A percentile compares a stretch with the other conserved stretches of the same genome.
Evolutionary conservation across 75 land plant species (phyloP).

Genomic region (Larix kaempferi): DNA sequence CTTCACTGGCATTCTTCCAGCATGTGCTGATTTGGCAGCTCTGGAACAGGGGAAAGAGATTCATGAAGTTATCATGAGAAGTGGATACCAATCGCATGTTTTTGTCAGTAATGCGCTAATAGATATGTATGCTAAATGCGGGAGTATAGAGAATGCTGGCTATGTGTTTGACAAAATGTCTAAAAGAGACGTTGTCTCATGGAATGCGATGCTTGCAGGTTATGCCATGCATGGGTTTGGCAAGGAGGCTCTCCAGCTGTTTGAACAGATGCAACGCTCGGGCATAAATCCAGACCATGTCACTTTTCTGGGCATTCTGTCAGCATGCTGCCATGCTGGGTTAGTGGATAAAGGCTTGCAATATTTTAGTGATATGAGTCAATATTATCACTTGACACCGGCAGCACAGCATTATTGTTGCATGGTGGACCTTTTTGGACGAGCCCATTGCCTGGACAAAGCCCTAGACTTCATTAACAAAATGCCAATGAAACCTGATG

Average conservation of each 20-base stretch:
- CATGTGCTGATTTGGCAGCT: constrained; percentile 7
- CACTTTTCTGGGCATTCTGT: constrained; percentile 18
- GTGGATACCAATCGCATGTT: constrained; percentile 7
- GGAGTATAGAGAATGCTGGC: constrained; percentile 14
- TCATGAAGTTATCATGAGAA: constrained; percentile 10
- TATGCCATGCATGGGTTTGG: constrained; percentile 19
- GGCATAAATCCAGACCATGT: constrained; percentile 26
- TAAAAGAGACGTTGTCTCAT: constrained; percentile 6
- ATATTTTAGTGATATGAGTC: constrained; percentile 10
- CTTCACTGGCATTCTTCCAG: not conserved
- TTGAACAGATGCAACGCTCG: constrained; percentile 21
- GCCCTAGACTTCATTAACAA: constrained; percentile 19
- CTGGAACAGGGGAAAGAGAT: constrained; percentile 13
- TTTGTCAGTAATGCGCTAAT: constrained; percentile 14
- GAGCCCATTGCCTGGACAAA: constrained; percentile 26
- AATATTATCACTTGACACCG: constrained; percentile 21
- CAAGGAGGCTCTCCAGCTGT: constrained; percentile 1
- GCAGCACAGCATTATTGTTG: constrained; percentile 26
- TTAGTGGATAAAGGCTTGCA: constrained; percentile 14
- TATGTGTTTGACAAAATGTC: constrained; percentile 12
- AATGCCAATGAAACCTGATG: constrained; percentile 14
- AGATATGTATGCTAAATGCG: constrained; percentile 27
- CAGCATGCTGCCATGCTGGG: constrained; percentile 18
- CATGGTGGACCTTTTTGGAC: constrained; percentile 40
- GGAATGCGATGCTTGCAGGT: constrained; percentile 26